phyloP scores from a whole-genome alignment of 768 basidiomycete genomes.

The Russula vinacea region DNA sequence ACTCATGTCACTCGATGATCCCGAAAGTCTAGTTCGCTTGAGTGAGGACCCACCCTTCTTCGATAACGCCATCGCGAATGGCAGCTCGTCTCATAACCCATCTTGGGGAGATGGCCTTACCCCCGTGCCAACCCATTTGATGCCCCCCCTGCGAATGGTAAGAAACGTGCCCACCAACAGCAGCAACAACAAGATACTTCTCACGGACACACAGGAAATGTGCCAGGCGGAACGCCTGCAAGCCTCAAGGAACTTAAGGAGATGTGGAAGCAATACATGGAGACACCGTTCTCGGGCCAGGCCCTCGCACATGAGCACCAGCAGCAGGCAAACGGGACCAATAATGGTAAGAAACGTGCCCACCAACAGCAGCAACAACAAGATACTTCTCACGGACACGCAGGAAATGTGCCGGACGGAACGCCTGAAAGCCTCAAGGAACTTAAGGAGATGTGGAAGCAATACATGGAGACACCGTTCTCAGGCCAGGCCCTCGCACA shows the following conservation, averaged over 20 bases:
- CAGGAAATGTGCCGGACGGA: constrained; percentile 37
- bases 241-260: constrained; percentile 53
- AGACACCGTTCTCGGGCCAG: constrained; percentile 56
- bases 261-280: constrained; percentile 73
- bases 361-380: constrained; percentile 31
- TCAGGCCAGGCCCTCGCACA: constrained; percentile 35
- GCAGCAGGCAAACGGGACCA: too few species aligned
- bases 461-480: constrained; percentile 68
- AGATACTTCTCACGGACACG: constrained; percentile 32
- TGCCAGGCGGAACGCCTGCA: constrained; percentile 35
- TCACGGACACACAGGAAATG: constrained; percentile 38
- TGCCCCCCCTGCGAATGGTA: constrained; percentile 29
- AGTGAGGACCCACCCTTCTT: constrained; percentile 65
- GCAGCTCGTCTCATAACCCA: constrained; percentile 16
- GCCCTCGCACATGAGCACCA: constrained; percentile 16
- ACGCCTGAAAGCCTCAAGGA: constrained; percentile 42
- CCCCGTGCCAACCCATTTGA: constrained; percentile 24
- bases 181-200: constrained; percentile 19
- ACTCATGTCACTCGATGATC: constrained; percentile 73
- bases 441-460: constrained; percentile 69
- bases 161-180: constrained; percentile 29
- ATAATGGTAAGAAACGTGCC: constrained; percentile 27
- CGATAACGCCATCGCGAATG: constrained; percentile 24
- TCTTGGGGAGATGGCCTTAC: constrained; percentile 27
- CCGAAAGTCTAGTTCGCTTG: constrained; percentile 60